Evolutionary conservation across 257 asterid species (phyloP), one percentile per base, ranked within the genome.

Genomic region (Solanum sejunctum): DNA sequence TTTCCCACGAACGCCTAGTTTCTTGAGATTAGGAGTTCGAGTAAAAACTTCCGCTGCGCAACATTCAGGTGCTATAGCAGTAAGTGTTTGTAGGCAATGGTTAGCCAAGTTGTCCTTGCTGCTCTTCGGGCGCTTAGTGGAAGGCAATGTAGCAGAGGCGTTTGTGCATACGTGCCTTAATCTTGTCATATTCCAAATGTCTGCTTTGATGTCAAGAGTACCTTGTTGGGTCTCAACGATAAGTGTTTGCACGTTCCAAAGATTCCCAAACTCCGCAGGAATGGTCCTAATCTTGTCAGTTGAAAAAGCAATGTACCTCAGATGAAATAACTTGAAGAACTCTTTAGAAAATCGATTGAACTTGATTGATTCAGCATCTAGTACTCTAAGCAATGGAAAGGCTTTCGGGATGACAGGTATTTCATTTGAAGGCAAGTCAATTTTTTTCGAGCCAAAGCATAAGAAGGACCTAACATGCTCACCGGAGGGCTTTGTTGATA

Each of bases 381-480:
- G 80, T 8, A 93, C 96, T 54, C 96, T 80, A 66, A 93, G 93
- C 90, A 91, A 69, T 36, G 91, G 88, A 78, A 91, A 93, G 7
- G 92, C 88, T 54, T 83, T 89, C 4, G 90, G 89, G 58, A 93
- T 87, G 80, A 92, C 69, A 10, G 92, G 85, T 39, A 85, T 78
- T 66, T 81, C 88, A 81, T 90, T 92, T 2, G 82, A 26, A 1
- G 89, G 91, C 73, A 93, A 77, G 10, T 28, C 60, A 15, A 79
- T 58, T 23, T 91, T 91, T 55, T 91, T 91, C 1, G 83, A 3
- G 11, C 91, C 84, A 86, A 89, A 88, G 79, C 91, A 90, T 82
- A 93, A 47, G 89, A 93, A 91, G 3, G 97, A 92, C 23, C 97
- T 94, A 8, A 92, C 89, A 5, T 86, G 87, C 18, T 90, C 92